Evolutionary conservation across 2,329 filamentous ascomycete species (phyloP).

Genomic region (Microsporum audouinii): DNA sequence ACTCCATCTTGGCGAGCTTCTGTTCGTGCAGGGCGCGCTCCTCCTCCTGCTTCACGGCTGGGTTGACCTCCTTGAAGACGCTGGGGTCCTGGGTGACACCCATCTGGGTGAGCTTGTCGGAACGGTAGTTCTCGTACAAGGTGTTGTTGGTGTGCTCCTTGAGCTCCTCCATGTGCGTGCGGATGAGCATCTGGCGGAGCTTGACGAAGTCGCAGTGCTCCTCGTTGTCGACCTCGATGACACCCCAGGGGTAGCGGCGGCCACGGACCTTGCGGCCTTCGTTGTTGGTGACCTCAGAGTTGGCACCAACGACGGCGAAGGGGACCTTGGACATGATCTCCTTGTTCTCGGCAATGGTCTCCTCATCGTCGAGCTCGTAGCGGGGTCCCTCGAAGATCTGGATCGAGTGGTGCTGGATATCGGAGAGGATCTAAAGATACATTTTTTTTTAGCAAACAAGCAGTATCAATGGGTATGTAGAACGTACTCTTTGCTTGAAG

Average conservation of each 20-base stretch:
- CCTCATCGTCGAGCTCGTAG: slow-evolving; percentile 97
- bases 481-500: slow-evolving; percentile 88
- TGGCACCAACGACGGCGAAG: slow-evolving; percentile 94
- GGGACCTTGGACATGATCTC: slow-evolving; percentile 99
- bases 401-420: slow-evolving; percentile 94
- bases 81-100: slow-evolving; percentile 96
- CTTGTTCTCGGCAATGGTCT: slow-evolving; percentile 99
- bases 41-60: slow-evolving; percentile 98
- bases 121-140: slow-evolving; percentile 99
- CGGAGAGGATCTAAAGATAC: slow-evolving; percentile 66
- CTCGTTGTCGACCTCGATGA: slow-evolving; percentile 98
- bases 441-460: slow-evolving; percentile 4
- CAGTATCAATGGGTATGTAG: background rate
- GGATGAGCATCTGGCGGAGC: slow-evolving; percentile 98
- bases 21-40: slow-evolving; percentile 96
- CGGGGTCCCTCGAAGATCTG: slow-evolving; percentile 98
- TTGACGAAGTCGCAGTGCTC: slow-evolving; percentile 99
- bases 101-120: slow-evolving; percentile 97
- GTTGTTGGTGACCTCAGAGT: slow-evolving; percentile 78
- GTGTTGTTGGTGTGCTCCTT: slow-evolving; percentile 99
- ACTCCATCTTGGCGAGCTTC: slow-evolving; percentile 99
- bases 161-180: slow-evolving; percentile 99
- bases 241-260: slow-evolving; percentile 93
- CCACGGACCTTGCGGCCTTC: slow-evolving; percentile 94
- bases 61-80: slow-evolving; percentile 99